Conservation (phyloP, 2,329 filamentous ascomycete genomes). For the Rachicladosporium sp. region DNA sequence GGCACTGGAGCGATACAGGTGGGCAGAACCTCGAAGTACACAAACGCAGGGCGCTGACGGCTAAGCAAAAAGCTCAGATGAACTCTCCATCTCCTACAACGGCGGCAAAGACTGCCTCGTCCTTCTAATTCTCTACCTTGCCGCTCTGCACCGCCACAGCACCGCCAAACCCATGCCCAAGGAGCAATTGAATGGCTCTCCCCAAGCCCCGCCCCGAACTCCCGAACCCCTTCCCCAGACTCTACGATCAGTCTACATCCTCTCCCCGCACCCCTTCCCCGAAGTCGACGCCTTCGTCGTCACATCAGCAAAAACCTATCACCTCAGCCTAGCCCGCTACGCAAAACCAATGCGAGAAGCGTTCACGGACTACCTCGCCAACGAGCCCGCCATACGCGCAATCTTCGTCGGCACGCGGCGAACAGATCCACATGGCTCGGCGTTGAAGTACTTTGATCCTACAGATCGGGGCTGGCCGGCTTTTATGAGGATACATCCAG, state of each 20-base stretch:
- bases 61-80: constrained; percentile 44
- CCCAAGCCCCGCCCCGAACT: constrained; percentile 14
- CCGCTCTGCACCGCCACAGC: constrained; percentile 37
- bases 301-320: constrained; percentile 53
- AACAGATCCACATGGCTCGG: constrained; percentile 80
- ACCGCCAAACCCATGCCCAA: constrained; percentile 14
- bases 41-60: neutral
- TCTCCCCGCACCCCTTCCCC: constrained; percentile 69
- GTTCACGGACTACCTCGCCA: constrained; percentile 62
- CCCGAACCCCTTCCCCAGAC: constrained; percentile 25
- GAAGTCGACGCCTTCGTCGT: constrained; percentile 79
- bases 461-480: constrained; percentile 84
- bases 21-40: constrained; percentile 21
- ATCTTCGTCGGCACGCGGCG: constrained; percentile 80
- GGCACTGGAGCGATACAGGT: constrained; percentile 66
- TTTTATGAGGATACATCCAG: constrained; percentile 87
- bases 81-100: constrained; percentile 88
- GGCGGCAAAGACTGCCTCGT: constrained; percentile 97
- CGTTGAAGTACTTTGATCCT: constrained; percentile 67
- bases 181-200: constrained; percentile 3
- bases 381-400: constrained; percentile 54
- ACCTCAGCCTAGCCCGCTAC: constrained; percentile 64
- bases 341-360: constrained; percentile 68
- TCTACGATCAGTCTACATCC: constrained; percentile 80
- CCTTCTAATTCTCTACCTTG: constrained; percentile 78